Evolutionary conservation across 2,329 filamentous ascomycete genomes (phyloP), one percentile per base, ranked within the genome.

Genomic region (Colletotrichum horii): DNA sequence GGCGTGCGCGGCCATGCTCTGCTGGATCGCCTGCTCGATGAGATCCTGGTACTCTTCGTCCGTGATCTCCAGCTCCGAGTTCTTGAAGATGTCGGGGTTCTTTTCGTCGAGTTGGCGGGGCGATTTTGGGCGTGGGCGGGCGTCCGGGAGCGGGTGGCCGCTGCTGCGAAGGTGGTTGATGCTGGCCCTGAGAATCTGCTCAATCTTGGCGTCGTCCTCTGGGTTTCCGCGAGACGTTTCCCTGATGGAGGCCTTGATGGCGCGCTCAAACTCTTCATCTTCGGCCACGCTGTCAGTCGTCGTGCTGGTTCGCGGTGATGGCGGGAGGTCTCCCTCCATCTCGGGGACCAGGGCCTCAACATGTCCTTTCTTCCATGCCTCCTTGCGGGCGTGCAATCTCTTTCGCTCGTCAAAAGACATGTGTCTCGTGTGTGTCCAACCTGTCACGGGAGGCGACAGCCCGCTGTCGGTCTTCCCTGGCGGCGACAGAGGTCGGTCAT

Each of bases 151-250:
- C 1, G 80, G 76, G 3, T 60, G 72, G 60, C 66, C 76, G 62
- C 65, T 77, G 73, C 71, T 81, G 43, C 83, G 85, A 77, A 90
- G 84, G 43, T 94, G 92, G 16, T 85, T 86, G 19, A 97, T 88
- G 77, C 93, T 95, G 7, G 94, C 92, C 16, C 94, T 89, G 66
- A 97, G 94, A 1, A 94, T 94, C 24, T 91, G 88, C 81, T 96
- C 95, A 64, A 97, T 89, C 74, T 90, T 87, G 26, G 88, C 89
- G 80, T 97, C 95, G 82, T 97, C 94, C 24, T 91, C 88, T 0
- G 88, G 81, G 77, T 96, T 89, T 14, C 95, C 94, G 1, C 86
- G 88, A 0, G 94, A 96, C 0, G 94, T 95, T 80, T 94, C 90
- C 9, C 87, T 85, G 1, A 97, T 93, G 1, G 93, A 94, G 14